Conservation (phyloP, 495 filamentous ascomycete genomes). For the Aspergillus egyptiacus region DNA sequence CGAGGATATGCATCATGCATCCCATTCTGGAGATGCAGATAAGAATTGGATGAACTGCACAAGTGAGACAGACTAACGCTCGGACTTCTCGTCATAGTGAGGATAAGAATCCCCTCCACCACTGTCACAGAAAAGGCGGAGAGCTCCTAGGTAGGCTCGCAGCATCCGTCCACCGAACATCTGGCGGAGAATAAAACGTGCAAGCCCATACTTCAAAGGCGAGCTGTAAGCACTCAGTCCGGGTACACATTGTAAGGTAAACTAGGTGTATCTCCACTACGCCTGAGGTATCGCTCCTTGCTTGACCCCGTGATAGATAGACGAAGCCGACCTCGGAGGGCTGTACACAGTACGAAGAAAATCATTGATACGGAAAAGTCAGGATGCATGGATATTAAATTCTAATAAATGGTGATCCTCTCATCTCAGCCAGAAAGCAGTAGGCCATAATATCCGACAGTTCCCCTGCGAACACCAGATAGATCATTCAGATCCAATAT, state of each 20-base stretch:
- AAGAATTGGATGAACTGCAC: conserved; percentile 14
- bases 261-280: neutral
- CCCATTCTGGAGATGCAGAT: too few relatives aligned
- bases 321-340: too few relatives aligned
- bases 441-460: too few relatives aligned
- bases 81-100: neutral
- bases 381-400: too few relatives aligned
- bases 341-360: too few relatives aligned
- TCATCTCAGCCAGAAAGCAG: neutral
- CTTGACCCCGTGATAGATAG: too few relatives aligned
- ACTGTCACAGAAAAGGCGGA: too few relatives aligned
- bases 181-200: too few relatives aligned
- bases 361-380: too few relatives aligned
- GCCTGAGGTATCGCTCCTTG: neutral
- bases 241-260: neutral
- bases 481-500: neutral
- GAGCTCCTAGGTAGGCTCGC: neutral
- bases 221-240: neutral
- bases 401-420: neutral
- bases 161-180: neutral
- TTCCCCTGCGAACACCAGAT: neutral
- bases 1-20: neutral
- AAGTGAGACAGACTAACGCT: conserved; percentile 14
- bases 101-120: neutral
- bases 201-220: conserved; percentile 1